phyloP scores from a whole-genome alignment of 768 basidiomycete genomes.

The Phanerodontia chrysosporium region DNA sequence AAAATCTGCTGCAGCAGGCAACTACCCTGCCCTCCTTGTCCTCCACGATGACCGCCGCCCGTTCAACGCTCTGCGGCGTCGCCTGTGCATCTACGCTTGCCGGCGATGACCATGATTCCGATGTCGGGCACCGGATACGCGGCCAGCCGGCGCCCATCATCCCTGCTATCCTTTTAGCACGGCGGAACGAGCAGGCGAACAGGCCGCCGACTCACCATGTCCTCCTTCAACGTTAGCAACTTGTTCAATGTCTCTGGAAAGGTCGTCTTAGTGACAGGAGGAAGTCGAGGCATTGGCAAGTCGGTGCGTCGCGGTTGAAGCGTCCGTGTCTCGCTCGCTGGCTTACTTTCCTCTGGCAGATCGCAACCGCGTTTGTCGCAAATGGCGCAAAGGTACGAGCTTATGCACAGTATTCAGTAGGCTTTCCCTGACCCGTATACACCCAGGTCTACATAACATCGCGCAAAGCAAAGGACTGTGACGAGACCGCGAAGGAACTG shows the following conservation, averaged over 20 bases:
- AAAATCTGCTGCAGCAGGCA: no score
- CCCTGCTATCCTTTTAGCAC: background rate
- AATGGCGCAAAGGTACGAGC: slow-evolving; percentile 57
- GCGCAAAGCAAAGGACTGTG: slow-evolving; percentile 48
- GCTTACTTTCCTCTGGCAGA: slow-evolving; percentile 33
- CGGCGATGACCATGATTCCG: background rate
- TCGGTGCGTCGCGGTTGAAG: slow-evolving; percentile 42
- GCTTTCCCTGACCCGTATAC: no score
- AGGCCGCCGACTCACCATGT: slow-evolving; percentile 25
- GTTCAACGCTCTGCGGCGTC: no score
- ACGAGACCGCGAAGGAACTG: slow-evolving; percentile 47
- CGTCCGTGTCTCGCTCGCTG: background rate
- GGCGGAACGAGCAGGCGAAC: background rate
- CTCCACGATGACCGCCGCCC: no score
- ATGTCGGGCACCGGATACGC: background rate
- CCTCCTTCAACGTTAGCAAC: slow-evolving; percentile 29
- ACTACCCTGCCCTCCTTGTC: no score
- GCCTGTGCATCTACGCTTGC: no score
- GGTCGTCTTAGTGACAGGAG: slow-evolving; percentile 61
- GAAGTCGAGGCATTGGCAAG: slow-evolving; percentile 62
- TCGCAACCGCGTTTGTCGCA: slow-evolving; percentile 56
- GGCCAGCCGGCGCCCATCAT: background rate
- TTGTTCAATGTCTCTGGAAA: slow-evolving; percentile 51
- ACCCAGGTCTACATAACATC: slow-evolving; percentile 61
- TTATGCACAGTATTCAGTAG: no score